Conservation (phyloP, 148 eudicot genomes). For the Camellia japonica region DNA sequence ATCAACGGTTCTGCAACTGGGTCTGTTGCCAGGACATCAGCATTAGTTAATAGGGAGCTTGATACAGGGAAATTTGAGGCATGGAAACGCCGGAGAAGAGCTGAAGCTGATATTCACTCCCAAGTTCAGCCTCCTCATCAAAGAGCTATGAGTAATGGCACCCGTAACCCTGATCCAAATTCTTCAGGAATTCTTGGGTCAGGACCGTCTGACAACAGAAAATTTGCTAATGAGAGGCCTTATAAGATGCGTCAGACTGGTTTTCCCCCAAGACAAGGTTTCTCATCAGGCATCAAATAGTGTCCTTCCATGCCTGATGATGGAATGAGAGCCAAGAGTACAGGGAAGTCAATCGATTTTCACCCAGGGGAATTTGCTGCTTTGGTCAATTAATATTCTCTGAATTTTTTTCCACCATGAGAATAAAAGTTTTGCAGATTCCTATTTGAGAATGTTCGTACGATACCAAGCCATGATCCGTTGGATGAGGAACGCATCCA, state of each 20-base stretch:
- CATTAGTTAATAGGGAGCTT: slow-evolving; percentile 40
- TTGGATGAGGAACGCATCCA: slow-evolving; percentile 27
- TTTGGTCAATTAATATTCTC: slow-evolving; percentile 24
- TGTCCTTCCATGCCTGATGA: background rate
- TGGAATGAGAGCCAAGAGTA: slow-evolving; percentile 12
- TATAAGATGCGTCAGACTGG: slow-evolving; percentile 57
- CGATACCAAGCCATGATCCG: slow-evolving; percentile 17
- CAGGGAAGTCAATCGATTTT: slow-evolving; percentile 18
- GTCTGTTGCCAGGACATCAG: slow-evolving; percentile 22
- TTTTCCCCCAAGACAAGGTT: slow-evolving; percentile 54
- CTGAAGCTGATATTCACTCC: slow-evolving; percentile 60
- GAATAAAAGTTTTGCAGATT: slow-evolving; percentile 27
- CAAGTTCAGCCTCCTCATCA: slow-evolving; percentile 51
- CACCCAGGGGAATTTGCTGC: slow-evolving; percentile 22
- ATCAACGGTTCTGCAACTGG: slow-evolving; percentile 44
- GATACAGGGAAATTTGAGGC: slow-evolving; percentile 82
- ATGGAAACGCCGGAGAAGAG: slow-evolving; percentile 82
- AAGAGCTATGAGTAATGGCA: slow-evolving; percentile 46
- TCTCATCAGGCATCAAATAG: slow-evolving; percentile 59
- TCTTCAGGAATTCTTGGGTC: slow-evolving; percentile 82
- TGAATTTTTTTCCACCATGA: slow-evolving; percentile 29
- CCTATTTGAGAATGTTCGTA: slow-evolving; percentile 18
- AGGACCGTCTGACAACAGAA: slow-evolving; percentile 69
- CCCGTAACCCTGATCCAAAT: slow-evolving; percentile 51
- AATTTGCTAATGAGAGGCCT: slow-evolving; percentile 49